Evolutionary conservation across 2,329 filamentous ascomycete genomes (phyloP).

Genomic region (Myotisia sp.): DNA sequence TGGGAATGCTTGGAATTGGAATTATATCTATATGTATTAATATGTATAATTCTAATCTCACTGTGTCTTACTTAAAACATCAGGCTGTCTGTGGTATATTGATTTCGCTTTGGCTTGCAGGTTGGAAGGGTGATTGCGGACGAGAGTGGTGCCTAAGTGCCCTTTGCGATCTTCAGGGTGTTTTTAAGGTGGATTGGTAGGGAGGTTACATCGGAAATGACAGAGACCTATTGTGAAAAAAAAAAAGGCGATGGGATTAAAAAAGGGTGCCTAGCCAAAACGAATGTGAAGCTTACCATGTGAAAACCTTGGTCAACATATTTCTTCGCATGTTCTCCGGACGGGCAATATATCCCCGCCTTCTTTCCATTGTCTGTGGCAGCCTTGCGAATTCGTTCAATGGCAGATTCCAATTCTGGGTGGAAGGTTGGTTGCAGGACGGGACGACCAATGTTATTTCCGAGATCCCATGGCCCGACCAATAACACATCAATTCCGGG

Average conservation of each 20-base stretch:
- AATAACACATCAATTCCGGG: constrained; percentile 41
- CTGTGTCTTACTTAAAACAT: no score
- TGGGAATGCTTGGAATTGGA: constrained; percentile 19
- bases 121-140: no score
- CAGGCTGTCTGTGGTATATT: no score
- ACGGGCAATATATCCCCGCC: constrained; percentile 41
- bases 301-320: constrained; percentile 43
- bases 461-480: constrained; percentile 42
- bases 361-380: constrained; percentile 40
- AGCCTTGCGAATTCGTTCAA: constrained; percentile 37
- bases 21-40: constrained; percentile 9
- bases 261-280: no score
- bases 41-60: no score
- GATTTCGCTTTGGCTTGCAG: no score
- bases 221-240: constrained; percentile 21
- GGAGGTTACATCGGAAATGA: constrained; percentile 33
- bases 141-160: no score
- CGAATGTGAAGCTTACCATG: constrained; percentile 30
- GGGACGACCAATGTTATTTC: constrained; percentile 43
- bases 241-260: no score
- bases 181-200: constrained; percentile 29
- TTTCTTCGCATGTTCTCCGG: constrained; percentile 36
- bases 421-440: constrained; percentile 35
- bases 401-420: constrained; percentile 38
- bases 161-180: constrained; percentile 22